Conservation (phyloP, 1,284 basidiomycete genomes). For the Moesziomyces parantarcticus region DNA sequence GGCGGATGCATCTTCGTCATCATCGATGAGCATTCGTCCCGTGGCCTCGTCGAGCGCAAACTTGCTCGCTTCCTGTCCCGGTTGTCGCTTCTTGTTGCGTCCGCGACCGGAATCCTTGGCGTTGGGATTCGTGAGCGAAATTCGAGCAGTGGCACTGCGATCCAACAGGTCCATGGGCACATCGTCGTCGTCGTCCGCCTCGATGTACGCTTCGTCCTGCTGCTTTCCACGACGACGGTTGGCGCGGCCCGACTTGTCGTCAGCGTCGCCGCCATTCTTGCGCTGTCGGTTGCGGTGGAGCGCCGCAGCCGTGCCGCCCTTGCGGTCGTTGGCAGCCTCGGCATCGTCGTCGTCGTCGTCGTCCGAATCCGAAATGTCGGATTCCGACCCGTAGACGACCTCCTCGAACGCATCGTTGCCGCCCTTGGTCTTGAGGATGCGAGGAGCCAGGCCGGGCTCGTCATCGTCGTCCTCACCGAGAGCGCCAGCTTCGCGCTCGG, state of each 20-base stretch:
- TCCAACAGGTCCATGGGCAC: constrained; percentile 95
- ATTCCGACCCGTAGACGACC: constrained; percentile 65
- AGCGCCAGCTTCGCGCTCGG: constrained; percentile 70
- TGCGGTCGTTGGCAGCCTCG: constrained; percentile 23
- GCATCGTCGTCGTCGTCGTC: constrained; percentile 50
- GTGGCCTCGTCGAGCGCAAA: constrained; percentile 88
- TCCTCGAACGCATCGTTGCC: constrained; percentile 68
- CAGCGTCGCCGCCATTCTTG: constrained; percentile 35
- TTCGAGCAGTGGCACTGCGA: constrained; percentile 69
- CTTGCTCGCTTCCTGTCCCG: constrained; percentile 83
- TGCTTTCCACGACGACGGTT: constrained; percentile 49
- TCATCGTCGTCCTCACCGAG: constrained; percentile 43
- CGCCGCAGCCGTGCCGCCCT: constrained; percentile 38
- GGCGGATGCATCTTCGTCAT: constrained; percentile 56
- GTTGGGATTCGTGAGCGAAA: constrained; percentile 37
- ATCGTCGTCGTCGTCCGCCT: constrained; percentile 80
- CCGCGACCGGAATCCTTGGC: constrained; percentile 24
- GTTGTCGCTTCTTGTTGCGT: constrained; percentile 64
- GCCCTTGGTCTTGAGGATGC: constrained; percentile 46
- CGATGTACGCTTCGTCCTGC: constrained; percentile 73
- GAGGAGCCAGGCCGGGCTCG: constrained; percentile 43
- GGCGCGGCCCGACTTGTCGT: constrained; percentile 13
- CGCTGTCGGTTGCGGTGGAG: constrained; percentile 33
- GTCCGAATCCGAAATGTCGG: constrained; percentile 59
- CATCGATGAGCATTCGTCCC: constrained; percentile 88